A percentile compares a stretch with the other conserved stretches of the same genome.
phyloP scores from a whole-genome alignment of 2,329 filamentous ascomycete species.

The Cytospora piceicola region DNA sequence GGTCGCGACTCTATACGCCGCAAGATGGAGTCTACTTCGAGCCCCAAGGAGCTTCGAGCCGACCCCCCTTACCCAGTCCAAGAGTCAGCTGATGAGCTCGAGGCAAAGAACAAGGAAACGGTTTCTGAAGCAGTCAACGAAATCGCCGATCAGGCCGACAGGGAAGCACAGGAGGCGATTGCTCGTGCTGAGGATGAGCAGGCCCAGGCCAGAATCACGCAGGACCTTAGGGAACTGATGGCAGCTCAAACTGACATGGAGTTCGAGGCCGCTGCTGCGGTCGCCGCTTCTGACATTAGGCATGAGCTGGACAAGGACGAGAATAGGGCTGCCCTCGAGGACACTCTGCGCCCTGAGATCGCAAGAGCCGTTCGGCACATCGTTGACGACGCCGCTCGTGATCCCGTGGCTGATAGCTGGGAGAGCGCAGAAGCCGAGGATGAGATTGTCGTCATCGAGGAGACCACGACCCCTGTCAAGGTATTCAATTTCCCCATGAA shows the following conservation, averaged over 20 bases:
- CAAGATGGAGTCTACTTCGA: conserved; percentile 42
- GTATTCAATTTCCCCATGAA: conserved; percentile 97
- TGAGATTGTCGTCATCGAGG: conserved; percentile 66
- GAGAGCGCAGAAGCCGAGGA: conserved; percentile 81
- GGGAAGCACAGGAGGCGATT: conserved; percentile 67
- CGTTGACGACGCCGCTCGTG: conserved; percentile 62
- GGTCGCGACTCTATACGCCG: conserved; percentile 38
- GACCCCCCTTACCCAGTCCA: conserved; percentile 28
- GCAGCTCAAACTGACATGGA: conserved; percentile 57
- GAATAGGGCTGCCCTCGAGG: conserved; percentile 57
- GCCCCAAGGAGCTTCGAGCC: conserved; percentile 33
- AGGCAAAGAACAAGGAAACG: conserved; percentile 58
- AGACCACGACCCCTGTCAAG: conserved; percentile 67
- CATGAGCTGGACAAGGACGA: conserved; percentile 59
- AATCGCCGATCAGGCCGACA: conserved; percentile 58
- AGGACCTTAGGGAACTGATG: conserved; percentile 54
- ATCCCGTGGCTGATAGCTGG: conserved; percentile 81
- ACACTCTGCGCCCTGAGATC: conserved; percentile 53
- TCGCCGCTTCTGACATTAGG: conserved; percentile 54
- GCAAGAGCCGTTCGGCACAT: conserved; percentile 54
- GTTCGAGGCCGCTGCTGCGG: conserved; percentile 54
- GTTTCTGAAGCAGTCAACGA: conserved; percentile 72
- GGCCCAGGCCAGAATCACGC: conserved; percentile 51
- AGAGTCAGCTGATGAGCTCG: conserved; percentile 14
- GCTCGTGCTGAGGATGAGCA: conserved; percentile 58